These are phyloP conservation scores for Durio zibethinus DNA, from an alignment of 345 rosid genomes.

Conservation along the genomic window DNA sequence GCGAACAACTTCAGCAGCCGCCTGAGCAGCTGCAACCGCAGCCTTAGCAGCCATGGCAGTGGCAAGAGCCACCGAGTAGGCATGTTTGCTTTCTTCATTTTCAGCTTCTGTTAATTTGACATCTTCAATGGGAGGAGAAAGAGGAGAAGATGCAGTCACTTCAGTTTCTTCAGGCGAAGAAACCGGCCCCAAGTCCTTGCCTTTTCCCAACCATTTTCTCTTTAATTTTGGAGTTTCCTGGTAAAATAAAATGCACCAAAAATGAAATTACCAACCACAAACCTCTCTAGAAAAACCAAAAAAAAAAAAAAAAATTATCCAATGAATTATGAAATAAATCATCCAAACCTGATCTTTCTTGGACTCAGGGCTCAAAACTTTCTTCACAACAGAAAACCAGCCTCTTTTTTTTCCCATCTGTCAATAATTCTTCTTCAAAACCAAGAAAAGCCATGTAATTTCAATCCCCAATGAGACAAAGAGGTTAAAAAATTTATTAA, in stretches of 20 bases:
- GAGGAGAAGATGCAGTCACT: slow-evolving; percentile 11
- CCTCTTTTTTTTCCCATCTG: slow-evolving; percentile 64
- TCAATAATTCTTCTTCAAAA: slow-evolving; percentile 27
- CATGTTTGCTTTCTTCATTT: slow-evolving; percentile 57
- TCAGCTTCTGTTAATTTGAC: slow-evolving; percentile 41
- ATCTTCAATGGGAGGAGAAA: slow-evolving; percentile 31
- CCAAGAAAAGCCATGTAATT: neutral
- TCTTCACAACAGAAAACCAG: slow-evolving; percentile 84
- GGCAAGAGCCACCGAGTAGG: slow-evolving; percentile 64
- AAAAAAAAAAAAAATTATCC: neutral
- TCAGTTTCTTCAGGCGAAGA: slow-evolving; percentile 31
- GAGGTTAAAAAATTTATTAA: neutral
- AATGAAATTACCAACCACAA: neutral
- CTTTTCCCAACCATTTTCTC: slow-evolving; percentile 59
- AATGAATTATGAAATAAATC: neutral
- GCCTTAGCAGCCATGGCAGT: slow-evolving; percentile 67
- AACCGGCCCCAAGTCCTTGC: slow-evolving; percentile 33
- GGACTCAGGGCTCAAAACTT: slow-evolving; percentile 51
- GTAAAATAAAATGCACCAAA: neutral
- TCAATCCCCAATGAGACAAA: neutral
- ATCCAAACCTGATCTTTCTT: slow-evolving; percentile 49
- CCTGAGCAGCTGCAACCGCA: slow-evolving; percentile 38
- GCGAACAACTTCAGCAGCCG: slow-evolving; percentile 37
- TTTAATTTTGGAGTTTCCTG: slow-evolving; percentile 46
- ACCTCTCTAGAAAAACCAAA: neutral